Percentiles rank a stretch among this genome's conserved stretches.
These are phyloP conservation scores for Kockovaella imperatae DNA, from an alignment of 768 basidiomycete genomes.

Conservation along the genomic window DNA sequence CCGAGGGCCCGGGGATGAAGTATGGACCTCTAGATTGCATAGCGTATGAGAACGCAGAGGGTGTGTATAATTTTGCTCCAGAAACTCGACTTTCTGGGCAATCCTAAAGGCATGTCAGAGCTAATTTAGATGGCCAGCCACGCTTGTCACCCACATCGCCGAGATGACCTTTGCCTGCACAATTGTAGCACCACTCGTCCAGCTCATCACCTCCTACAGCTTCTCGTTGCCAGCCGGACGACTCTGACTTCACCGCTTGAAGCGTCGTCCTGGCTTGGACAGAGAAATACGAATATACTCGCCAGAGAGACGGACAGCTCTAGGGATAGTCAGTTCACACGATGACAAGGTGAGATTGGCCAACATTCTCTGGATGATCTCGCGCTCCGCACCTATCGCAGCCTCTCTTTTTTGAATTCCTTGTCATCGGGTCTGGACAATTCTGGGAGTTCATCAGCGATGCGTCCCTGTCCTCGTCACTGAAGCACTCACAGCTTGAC, in stretches of 20 bases:
- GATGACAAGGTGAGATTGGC: slow-evolving; percentile 1
- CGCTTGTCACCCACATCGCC: slow-evolving; percentile 26
- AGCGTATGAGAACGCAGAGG: slow-evolving; percentile 29
- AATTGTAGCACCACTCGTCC: slow-evolving; percentile 38
- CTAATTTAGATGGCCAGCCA: not conserved
- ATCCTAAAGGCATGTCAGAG: slow-evolving; percentile 15
- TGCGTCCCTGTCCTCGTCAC: not conserved
- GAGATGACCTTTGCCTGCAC: slow-evolving; percentile 33
- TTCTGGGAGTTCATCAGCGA: slow-evolving; percentile 6
- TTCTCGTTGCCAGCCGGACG: slow-evolving; percentile 28
- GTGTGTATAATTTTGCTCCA: slow-evolving; percentile 13
- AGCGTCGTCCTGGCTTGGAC: slow-evolving; percentile 4
- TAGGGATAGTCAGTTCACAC: slow-evolving; percentile 8
- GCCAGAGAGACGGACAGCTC: slow-evolving; percentile 33
- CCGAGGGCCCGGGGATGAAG: slow-evolving; percentile 1
- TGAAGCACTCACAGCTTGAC: slow-evolving; percentile 8
- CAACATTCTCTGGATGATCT: slow-evolving; percentile 30
- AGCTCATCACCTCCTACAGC: slow-evolving; percentile 21
- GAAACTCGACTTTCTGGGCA: slow-evolving; percentile 25
- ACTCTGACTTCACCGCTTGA: slow-evolving; percentile 8
- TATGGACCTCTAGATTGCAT: slow-evolving; percentile 28
- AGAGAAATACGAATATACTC: slow-evolving; percentile 28
- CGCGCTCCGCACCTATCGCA: slow-evolving; percentile 32
- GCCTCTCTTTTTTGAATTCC: slow-evolving; percentile 15
- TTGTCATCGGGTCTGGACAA: slow-evolving; percentile 23